Evolutionary conservation across 345 rosid species (phyloP), one percentile per base, ranked within the genome.

Genomic region (Dimocarpus longan): DNA sequence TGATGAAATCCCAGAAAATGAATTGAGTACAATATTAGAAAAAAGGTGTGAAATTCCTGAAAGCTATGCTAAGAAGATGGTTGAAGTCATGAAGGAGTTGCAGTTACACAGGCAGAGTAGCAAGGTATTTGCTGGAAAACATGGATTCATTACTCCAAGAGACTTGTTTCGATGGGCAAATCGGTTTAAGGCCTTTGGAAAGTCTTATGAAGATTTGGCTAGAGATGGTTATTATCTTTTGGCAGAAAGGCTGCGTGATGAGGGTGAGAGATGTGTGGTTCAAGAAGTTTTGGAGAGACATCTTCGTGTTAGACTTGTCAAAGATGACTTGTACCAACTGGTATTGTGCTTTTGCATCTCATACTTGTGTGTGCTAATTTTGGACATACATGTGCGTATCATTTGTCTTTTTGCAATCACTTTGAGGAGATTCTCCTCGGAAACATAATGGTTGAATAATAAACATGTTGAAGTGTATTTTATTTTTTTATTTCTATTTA

Each of bases 71-170:
- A 82, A 85, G 70, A 86, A 88, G 80, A 93, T 95, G 95, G 98
- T 93, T 71, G 92, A 93, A 56, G 91, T 95, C 74, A 93, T 95
- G 99, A 93, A 89, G 85, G 98, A 92, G 83, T 81, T 95, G 91
- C 98, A 93, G 83, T 85, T 95, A 76, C 93, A 86, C 67, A 87
- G 99, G 80, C 99, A 92, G 86, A 91, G 84, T 77, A 95, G 97
- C 88, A 93, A 93, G 84, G 94, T 92, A 21, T 95, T 95, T 89
- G 98, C 99, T 81, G 99, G 99, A 80, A 95, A 95, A 87, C 99
- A 95, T 83, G 99, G 99, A 78, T 95, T 87, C 85, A 92, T 95
- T 78, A 95, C 99, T 76, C 97, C 99, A 50, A 85, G 99, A 80
- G 99, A 95, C 80, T 87, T 95, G 83, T 93, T 95, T 84, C 95